Evolutionary conservation across 345 rosid species (phyloP).

Genomic region (Boechera retrofracta): DNA sequence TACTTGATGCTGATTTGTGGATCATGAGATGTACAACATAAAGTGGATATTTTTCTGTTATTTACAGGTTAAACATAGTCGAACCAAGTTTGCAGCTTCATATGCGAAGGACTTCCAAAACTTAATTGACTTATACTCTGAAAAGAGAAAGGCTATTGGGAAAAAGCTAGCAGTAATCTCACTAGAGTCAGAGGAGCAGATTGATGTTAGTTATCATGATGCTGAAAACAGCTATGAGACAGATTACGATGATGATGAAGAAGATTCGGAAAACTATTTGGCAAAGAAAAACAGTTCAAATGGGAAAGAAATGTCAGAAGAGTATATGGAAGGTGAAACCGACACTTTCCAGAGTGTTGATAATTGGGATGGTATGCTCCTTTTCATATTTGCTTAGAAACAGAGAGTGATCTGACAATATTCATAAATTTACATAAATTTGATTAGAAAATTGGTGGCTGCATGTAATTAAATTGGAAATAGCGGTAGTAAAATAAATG

Average conservation of each 20-base stretch:
- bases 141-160: constrained; percentile 48
- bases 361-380: constrained; percentile 86
- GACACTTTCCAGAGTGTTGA: constrained; percentile 66
- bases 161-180: constrained; percentile 41
- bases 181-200: constrained; percentile 44
- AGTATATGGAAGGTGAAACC: constrained; percentile 75
- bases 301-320: constrained; percentile 61
- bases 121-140: constrained; percentile 56
- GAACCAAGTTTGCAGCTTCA: constrained; percentile 65
- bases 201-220: constrained; percentile 39
- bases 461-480: not conserved
- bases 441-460: not conserved
- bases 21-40: constrained; percentile 1
- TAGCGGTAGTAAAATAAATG: not conserved
- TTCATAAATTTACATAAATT: not conserved
- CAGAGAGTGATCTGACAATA: not conserved
- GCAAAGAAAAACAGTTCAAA: constrained; percentile 45
- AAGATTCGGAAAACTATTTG: constrained; percentile 30
- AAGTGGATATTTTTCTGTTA: constrained; percentile 21
- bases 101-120: constrained; percentile 65
- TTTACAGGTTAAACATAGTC: constrained; percentile 80
- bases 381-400: constrained; percentile 34
- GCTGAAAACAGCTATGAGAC: constrained; percentile 43
- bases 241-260: constrained; percentile 52
- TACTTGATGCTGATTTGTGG: not conserved